phyloP scores from a whole-genome alignment of 1,284 basidiomycete species.

The Meira miltonrushii region DNA sequence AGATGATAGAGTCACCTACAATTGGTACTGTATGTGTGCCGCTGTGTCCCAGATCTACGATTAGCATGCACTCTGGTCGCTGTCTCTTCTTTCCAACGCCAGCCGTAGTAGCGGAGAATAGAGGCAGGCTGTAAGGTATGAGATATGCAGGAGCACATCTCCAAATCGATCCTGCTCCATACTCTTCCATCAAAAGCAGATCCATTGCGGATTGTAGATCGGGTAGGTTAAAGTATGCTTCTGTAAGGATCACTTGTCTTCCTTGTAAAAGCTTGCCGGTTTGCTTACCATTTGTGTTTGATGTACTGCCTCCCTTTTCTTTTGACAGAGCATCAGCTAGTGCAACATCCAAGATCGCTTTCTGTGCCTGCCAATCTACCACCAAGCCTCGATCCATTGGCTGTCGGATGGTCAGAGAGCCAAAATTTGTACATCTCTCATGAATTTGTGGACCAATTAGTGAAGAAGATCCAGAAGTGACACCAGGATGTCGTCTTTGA shows the following conservation, averaged over 20 bases:
- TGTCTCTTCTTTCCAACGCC: not conserved
- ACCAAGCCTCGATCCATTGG: slow-evolving; percentile 43
- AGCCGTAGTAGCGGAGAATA: not conserved
- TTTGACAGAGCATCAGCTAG: slow-evolving; percentile 18
- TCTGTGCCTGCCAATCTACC: slow-evolving; percentile 48
- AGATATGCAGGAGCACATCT: slow-evolving; percentile 52
- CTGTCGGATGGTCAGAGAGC: slow-evolving; percentile 34
- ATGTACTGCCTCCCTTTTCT: not conserved
- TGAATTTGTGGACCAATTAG: slow-evolving; percentile 33
- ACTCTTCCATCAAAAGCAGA: slow-evolving; percentile 91
- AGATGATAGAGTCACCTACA: slow-evolving; percentile 61
- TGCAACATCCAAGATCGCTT: slow-evolving; percentile 42
- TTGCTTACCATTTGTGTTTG: slow-evolving; percentile 10
- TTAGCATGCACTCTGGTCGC: slow-evolving; percentile 69
- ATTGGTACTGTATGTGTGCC: slow-evolving; percentile 88
- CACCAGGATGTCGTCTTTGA: slow-evolving; percentile 2
- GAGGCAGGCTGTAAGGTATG: not conserved
- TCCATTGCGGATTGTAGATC: slow-evolving; percentile 86
- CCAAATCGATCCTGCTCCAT: slow-evolving; percentile 78
- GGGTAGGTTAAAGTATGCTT: slow-evolving; percentile 86
- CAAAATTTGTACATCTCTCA: slow-evolving; percentile 31
- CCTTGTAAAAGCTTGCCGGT: slow-evolving; percentile 12
- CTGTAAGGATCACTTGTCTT: slow-evolving; percentile 64
- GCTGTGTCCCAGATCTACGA: slow-evolving; percentile 86
- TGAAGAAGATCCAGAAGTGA: not conserved